phyloP scores from a whole-genome alignment of 1,284 basidiomycete species.

The Trichosporon inkin region DNA sequence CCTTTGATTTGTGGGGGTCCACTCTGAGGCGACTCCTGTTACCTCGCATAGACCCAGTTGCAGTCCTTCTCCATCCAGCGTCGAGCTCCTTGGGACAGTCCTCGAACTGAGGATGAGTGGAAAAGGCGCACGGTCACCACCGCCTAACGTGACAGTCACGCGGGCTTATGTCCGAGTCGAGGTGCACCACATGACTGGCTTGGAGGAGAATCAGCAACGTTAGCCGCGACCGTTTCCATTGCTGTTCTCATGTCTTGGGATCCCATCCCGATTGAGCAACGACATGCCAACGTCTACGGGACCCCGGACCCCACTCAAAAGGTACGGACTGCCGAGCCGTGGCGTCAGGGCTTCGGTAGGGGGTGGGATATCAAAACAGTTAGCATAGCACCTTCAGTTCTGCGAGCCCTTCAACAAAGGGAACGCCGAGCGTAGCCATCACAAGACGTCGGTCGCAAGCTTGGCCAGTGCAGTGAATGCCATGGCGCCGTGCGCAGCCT shows the following conservation, averaged over 20 bases:
- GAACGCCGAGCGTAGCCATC: neutral
- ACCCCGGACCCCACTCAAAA: neutral
- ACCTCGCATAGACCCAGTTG: neutral
- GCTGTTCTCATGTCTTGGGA: neutral
- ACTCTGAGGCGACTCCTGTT: neutral
- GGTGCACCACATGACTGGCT: neutral
- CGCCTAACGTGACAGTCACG: neutral
- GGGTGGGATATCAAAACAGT: neutral
- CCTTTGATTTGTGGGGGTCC: constrained; percentile 1
- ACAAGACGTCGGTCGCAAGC: neutral
- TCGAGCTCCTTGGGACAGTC: too few relatives aligned
- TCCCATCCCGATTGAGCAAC: neutral
- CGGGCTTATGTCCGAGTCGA: neutral
- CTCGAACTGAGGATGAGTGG: too few relatives aligned
- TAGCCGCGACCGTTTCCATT: neutral
- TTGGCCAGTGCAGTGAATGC: too few relatives aligned
- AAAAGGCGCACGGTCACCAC: neutral
- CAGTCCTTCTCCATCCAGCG: too few relatives aligned
- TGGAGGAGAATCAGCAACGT: neutral
- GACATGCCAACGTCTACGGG: neutral
- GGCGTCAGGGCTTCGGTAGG: neutral
- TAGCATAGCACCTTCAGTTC: neutral
- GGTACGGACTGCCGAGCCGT: neutral
- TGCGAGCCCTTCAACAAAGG: neutral
- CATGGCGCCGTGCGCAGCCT: neutral